Conservation (phyloP, 2,329 filamentous ascomycete genomes). For the Trichoderma breve region DNA sequence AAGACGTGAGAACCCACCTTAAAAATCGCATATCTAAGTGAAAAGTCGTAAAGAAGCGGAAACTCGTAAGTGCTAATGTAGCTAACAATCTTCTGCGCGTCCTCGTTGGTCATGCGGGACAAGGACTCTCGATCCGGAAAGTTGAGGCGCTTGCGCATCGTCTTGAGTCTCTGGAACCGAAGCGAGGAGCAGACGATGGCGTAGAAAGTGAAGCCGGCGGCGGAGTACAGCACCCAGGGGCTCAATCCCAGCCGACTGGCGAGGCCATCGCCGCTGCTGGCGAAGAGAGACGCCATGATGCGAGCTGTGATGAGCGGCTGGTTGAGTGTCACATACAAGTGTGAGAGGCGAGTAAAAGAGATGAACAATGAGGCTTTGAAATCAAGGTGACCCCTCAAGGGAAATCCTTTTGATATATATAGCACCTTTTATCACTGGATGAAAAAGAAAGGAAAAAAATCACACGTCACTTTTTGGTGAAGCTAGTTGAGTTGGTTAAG, state of each 20-base stretch:
- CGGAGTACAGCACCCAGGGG: constrained; percentile 19
- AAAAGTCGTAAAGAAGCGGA: constrained; percentile 38
- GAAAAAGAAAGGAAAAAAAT: not conserved
- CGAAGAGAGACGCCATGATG: not conserved
- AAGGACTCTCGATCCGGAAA: constrained; percentile 38
- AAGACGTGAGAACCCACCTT: constrained; percentile 30
- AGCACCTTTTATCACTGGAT: not conserved
- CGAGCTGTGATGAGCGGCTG: not conserved
- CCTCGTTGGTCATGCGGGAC: constrained; percentile 41
- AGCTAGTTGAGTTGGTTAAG: not conserved
- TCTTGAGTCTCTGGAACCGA: constrained; percentile 37
- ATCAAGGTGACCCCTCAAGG: not conserved
- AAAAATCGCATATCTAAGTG: constrained; percentile 41
- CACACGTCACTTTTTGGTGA: not conserved
- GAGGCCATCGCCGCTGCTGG: not conserved
- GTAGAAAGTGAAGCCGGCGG: constrained; percentile 32
- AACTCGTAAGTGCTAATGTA: constrained; percentile 37
- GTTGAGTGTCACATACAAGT: not conserved
- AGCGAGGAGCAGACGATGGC: constrained; percentile 35
- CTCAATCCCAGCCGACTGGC: not conserved
- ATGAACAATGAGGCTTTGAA: not conserved
- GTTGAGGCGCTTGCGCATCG: constrained; percentile 31
- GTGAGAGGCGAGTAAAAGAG: not conserved
- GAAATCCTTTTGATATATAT: not conserved
- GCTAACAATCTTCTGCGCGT: constrained; percentile 46